A percentile compares a stretch with the other conserved stretches of the same genome.
These are phyloP conservation scores for Fusarium cicatricum DNA, from an alignment of 2,329 filamentous ascomycete species.

Conservation along the genomic window DNA sequence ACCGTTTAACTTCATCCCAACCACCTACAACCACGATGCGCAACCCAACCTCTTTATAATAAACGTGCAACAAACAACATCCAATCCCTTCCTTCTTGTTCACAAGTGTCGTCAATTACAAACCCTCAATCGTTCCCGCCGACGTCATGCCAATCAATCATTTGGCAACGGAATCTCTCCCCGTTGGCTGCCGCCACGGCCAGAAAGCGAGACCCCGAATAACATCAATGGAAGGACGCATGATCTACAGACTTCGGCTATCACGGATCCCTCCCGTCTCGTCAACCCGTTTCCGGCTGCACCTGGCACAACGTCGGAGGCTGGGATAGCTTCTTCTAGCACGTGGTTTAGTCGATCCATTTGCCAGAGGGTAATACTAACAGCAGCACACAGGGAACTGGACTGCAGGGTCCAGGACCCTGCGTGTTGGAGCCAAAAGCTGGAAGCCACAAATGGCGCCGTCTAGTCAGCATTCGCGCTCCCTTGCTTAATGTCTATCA, in stretches of 20 bases:
- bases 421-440: slow-evolving; percentile 1
- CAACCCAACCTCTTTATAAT: slow-evolving; percentile 36
- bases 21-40: slow-evolving; percentile 23
- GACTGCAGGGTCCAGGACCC: not conserved
- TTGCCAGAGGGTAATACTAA: slow-evolving; percentile 1
- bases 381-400: not conserved
- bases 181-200: not conserved
- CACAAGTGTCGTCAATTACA: slow-evolving; percentile 5
- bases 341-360: slow-evolving; percentile 22
- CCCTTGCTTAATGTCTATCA: slow-evolving; percentile 25
- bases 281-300: slow-evolving; percentile 17
- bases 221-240: not conserved
- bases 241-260: slow-evolving; percentile 17
- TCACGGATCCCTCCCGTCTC: slow-evolving; percentile 6
- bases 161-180: not conserved
- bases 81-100: slow-evolving; percentile 4
- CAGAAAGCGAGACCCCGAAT: not conserved
- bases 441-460: not conserved
- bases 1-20: slow-evolving; percentile 18
- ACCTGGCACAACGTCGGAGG: slow-evolving; percentile 15
- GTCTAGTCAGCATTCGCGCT: not conserved
- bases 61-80: slow-evolving; percentile 26
- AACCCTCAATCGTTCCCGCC: slow-evolving; percentile 16
- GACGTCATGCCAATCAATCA: slow-evolving; percentile 26
- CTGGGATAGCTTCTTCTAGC: slow-evolving; percentile 14